Conservation (phyloP, 192 early-diverging fungal species). For the Coemansia sp. region DNA sequence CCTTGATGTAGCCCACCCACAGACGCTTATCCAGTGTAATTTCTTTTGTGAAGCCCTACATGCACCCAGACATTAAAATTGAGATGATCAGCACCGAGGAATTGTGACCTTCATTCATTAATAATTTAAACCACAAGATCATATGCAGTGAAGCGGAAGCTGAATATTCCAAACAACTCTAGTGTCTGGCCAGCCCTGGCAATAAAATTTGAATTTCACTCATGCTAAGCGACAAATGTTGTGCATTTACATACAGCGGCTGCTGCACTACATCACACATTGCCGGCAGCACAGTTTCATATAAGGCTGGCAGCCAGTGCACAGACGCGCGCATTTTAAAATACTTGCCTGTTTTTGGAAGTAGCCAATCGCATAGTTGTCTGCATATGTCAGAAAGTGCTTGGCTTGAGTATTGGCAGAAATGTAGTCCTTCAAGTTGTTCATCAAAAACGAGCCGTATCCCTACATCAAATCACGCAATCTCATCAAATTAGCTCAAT, state of each 20-base stretch:
- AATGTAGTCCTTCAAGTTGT: slow-evolving; percentile 93
- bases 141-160: not conserved
- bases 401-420: slow-evolving; percentile 64
- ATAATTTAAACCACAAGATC: slow-evolving; percentile 6
- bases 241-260: slow-evolving; percentile 8
- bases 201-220: not conserved
- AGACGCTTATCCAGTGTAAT: slow-evolving; percentile 88
- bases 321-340: slow-evolving; percentile 30
- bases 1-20: slow-evolving; percentile 99
- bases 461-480: slow-evolving; percentile 57
- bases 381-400: slow-evolving; percentile 96
- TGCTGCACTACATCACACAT: slow-evolving; percentile 3
- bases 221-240: not conserved
- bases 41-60: slow-evolving; percentile 91
- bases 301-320: slow-evolving; percentile 4
- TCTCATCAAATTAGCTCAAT: not conserved
- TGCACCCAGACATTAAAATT: not conserved
- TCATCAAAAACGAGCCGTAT: slow-evolving; percentile 95
- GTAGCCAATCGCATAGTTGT: slow-evolving; percentile 98
- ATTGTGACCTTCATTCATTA: not conserved
- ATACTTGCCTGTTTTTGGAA: slow-evolving; percentile 85
- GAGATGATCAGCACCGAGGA: not conserved
- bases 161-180: too few species aligned
- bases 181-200: too few species aligned
- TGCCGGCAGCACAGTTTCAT: slow-evolving; percentile 6